phyloP scores from a whole-genome alignment of 192 early-diverging fungal genomes.

The Coemansia asiatica region DNA sequence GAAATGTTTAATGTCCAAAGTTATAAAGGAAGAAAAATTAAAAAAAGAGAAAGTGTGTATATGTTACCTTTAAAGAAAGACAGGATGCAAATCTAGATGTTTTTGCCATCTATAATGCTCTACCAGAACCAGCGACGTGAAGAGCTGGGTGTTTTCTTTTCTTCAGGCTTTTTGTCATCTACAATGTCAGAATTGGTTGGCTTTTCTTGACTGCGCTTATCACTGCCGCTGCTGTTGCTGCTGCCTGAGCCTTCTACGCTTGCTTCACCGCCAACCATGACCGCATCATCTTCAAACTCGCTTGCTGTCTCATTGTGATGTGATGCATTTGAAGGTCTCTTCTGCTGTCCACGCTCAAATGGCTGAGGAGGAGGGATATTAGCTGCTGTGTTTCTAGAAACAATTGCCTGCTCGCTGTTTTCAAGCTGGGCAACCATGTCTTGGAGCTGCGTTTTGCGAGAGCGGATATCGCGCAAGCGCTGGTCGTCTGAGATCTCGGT shows the following conservation, averaged over 20 bases:
- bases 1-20: too few relatives aligned
- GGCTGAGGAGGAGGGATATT: neutral
- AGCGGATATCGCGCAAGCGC: conserved; percentile 41
- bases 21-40: too few relatives aligned
- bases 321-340: neutral
- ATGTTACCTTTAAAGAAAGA: neutral
- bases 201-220: neutral
- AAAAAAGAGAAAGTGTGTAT: neutral
- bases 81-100: neutral
- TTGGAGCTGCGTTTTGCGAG: conserved; percentile 41
- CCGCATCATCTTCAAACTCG: conserved; percentile 50
- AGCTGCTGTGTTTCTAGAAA: conserved; percentile 10
- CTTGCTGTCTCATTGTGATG: conserved; percentile 25
- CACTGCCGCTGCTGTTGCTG: conserved; percentile 2
- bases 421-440: conserved; percentile 51
- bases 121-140: conserved; percentile 52
- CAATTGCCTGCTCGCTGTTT: conserved; percentile 34
- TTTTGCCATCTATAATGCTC: neutral
- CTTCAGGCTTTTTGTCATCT: conserved; percentile 5
- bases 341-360: neutral
- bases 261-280: conserved; percentile 38
- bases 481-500: conserved; percentile 31
- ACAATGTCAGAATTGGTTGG: neutral
- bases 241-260: conserved; percentile 12
- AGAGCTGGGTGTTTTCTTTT: conserved; percentile 3